These are phyloP conservation scores for Kodamaea restingae DNA, from an alignment of 805 yeast genomes.

Conservation along the genomic window DNA sequence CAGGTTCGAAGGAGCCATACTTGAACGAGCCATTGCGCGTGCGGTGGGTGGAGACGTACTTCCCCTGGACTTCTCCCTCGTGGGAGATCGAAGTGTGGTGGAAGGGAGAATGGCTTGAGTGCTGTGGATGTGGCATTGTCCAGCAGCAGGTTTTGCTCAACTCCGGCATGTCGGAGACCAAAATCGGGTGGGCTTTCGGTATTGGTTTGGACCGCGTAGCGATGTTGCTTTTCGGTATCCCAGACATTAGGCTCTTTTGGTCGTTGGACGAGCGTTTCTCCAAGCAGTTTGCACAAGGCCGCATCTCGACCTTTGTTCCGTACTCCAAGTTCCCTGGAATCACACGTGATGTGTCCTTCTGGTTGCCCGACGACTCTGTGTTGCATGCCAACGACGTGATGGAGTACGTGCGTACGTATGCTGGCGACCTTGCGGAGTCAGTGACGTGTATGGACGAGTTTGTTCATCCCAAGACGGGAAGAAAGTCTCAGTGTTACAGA, in stretches of 20 bases:
- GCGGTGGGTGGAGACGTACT: slow-evolving; percentile 92
- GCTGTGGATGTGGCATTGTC: slow-evolving; percentile 94
- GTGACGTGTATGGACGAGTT: slow-evolving; percentile 80
- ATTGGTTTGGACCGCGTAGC: slow-evolving; percentile 93
- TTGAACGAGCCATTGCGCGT: slow-evolving; percentile 73
- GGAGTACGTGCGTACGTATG: slow-evolving; percentile 83
- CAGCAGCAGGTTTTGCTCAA: slow-evolving; percentile 70
- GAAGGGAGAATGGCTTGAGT: slow-evolving; percentile 97
- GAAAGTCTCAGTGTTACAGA: slow-evolving; percentile 79
- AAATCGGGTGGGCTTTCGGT: slow-evolving; percentile 97
- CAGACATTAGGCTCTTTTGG: slow-evolving; percentile 95
- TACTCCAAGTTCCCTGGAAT: slow-evolving; percentile 91
- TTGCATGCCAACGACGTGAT: slow-evolving; percentile 87
- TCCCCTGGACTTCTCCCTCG: slow-evolving; percentile 98
- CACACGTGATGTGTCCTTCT: slow-evolving; percentile 83
- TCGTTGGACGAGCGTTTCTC: slow-evolving; percentile 72
- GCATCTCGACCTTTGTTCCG: slow-evolving; percentile 72
- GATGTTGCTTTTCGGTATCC: slow-evolving; percentile 91
- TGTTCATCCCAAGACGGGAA: slow-evolving; percentile 75
- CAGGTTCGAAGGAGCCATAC: slow-evolving; percentile 57
- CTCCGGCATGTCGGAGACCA: slow-evolving; percentile 57
- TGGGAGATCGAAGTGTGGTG: slow-evolving; percentile 99
- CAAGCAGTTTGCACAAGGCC: slow-evolving; percentile 62
- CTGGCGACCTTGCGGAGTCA: slow-evolving; percentile 86
- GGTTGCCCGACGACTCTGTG: slow-evolving; percentile 55